Evolutionary conservation across 176 grass and related monocot species (phyloP).

Genomic region (Avena sativa): DNA sequence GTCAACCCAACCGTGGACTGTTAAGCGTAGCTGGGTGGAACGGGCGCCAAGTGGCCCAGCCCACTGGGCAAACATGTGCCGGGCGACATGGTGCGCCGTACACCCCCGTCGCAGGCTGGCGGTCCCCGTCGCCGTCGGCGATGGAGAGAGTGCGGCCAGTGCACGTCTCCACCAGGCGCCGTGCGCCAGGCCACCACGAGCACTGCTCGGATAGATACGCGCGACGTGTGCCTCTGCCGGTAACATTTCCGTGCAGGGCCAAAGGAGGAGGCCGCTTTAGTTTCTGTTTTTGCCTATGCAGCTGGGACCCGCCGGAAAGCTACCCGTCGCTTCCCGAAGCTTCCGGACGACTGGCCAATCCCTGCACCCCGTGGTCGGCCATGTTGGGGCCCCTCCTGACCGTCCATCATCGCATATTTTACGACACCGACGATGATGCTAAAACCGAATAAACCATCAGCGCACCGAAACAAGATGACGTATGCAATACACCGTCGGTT

Average conservation of each 20-base stretch:
- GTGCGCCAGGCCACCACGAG: neutral
- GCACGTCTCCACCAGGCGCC: slow-evolving; percentile 1
- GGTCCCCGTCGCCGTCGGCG: slow-evolving; percentile 15
- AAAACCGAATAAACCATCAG: neutral
- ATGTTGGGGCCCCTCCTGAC: neutral
- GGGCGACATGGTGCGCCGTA: neutral
- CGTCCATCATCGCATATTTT: neutral
- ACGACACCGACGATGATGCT: neutral
- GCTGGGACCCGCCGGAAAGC: neutral
- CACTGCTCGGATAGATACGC: slow-evolving; percentile 5
- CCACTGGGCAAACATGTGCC: neutral
- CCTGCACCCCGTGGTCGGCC: neutral
- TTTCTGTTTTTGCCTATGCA: neutral
- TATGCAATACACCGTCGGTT: too few species aligned
- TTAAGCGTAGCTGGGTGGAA: neutral
- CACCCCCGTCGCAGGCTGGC: neutral
- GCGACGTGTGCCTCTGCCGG: neutral
- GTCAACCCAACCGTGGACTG: neutral
- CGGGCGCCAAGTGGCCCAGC: neutral
- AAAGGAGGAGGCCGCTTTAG: neutral
- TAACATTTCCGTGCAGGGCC: neutral
- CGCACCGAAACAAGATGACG: neutral
- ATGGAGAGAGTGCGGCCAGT: neutral
- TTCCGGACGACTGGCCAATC: neutral
- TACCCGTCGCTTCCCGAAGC: neutral